Base-by-base conservation (phyloP, 1,284 basidiomycete genomes). In the Cutaneotrichosporon cutaneum region DNA sequence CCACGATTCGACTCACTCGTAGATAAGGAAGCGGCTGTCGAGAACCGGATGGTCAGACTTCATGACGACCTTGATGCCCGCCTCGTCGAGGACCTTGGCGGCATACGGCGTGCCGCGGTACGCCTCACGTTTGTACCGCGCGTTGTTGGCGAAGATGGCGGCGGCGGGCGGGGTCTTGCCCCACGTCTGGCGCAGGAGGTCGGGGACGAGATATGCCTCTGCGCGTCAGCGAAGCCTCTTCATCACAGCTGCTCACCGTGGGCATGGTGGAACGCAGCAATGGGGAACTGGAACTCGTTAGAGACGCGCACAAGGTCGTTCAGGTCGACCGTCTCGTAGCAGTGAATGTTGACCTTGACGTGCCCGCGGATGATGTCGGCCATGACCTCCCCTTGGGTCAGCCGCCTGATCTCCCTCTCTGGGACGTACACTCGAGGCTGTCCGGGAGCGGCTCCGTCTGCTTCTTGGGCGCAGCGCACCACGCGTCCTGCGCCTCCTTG, bases 101-200 rank as follows among this genome's bases (percentile, higher is more conserved):
- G 92, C 90, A 75, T 89, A 95, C 69, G 93, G 90, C 3, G 89
- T 89, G 4, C 88, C 90, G 32, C 91, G 83, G 78, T 89, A 94
- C 0, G 90, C 85, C 72, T 94, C 92, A 13, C 89, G 86, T 77
- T 94, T 94, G 79, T 90, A 93, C 26, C 61, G 53, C 11, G 76
- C 77, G 54, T 78, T 77, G 59, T 87, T 88, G 2, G 88, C 87
- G 69, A 92, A 92, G 55, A 93, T 78, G 3, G 90, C 90, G 33
- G 87, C 80, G 13, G 88, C 88, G 3, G 90, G 90, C 11, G 83
- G 82, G 18, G 80, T 76, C 1, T 53, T 33, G 0, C 61, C 61
- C 61, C 61, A 66, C 1, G 61, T 39, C 61, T 66, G 60, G 53
- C 82, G 81, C 52, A 94, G 79, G 0, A 90, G 76, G 32, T 86